Percentiles rank a stretch among this genome's conserved stretches.
These are phyloP conservation scores for Neofusicoccum umdonicola DNA, from an alignment of 2,329 filamentous ascomycete species.

Conservation along the genomic window DNA sequence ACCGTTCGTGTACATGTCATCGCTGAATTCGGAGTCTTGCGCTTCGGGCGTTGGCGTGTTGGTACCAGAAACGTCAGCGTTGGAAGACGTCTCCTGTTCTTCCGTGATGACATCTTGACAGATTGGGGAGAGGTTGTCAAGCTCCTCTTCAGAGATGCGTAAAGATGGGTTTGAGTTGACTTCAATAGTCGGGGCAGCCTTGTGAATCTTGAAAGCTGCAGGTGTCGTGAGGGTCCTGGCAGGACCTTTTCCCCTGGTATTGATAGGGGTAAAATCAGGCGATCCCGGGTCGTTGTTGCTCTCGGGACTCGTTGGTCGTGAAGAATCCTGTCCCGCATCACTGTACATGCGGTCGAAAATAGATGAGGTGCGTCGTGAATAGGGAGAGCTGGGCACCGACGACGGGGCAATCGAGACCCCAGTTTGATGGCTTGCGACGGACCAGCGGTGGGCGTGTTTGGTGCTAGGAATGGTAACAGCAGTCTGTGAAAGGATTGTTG, in stretches of 20 bases:
- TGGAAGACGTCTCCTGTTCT: neutral
- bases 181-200: constrained; percentile 21
- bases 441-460: constrained; percentile 56
- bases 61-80: neutral
- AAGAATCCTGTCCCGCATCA: constrained; percentile 60
- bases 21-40: constrained; percentile 9
- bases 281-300: constrained; percentile 58
- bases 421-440: constrained; percentile 58
- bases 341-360: constrained; percentile 74
- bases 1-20: constrained; percentile 26
- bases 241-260: constrained; percentile 4
- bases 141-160: constrained; percentile 22
- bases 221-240: constrained; percentile 11
- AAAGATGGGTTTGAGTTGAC: constrained; percentile 29
- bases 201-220: constrained; percentile 27
- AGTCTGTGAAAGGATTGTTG: constrained; percentile 62
- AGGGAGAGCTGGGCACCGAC: constrained; percentile 78
- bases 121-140: neutral
- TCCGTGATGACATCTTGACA: constrained; percentile 26
- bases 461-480: constrained; percentile 54
- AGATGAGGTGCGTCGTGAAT: constrained; percentile 63
- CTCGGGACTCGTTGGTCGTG: constrained; percentile 76
- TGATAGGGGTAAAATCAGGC: constrained; percentile 53
- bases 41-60: neutral
- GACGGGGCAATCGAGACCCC: constrained; percentile 64